Evolutionary conservation across 352 stramenopile genomes (phyloP).

Genomic region (Aphanomyces astaci): DNA sequence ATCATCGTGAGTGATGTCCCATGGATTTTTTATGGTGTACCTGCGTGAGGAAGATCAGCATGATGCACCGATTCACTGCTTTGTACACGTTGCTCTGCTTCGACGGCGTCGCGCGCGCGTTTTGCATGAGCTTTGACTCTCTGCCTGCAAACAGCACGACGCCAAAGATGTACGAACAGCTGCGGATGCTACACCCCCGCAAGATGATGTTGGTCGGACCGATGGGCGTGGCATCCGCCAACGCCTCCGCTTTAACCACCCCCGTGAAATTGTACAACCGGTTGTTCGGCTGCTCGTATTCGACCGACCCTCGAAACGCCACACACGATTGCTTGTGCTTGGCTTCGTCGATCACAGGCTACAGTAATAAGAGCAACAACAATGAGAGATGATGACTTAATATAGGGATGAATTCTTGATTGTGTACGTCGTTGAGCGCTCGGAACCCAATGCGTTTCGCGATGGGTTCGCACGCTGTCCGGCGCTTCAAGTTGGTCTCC

Average conservation of each 20-base stretch:
- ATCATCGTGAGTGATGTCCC: too few species aligned
- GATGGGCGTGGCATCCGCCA: not conserved
- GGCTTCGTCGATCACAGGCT: conserved; percentile 11
- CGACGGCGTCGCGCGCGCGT: conserved; percentile 48
- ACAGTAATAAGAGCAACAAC: too few species aligned
- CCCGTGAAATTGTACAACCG: conserved; percentile 57
- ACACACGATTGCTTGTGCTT: not conserved
- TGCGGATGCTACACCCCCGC: conserved; percentile 88
- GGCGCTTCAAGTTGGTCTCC: conserved; percentile 91
- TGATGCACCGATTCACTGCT: conserved; percentile 60
- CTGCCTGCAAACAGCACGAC: conserved; percentile 86
- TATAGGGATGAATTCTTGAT: too few species aligned
- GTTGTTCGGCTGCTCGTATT: conserved; percentile 72
- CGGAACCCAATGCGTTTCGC: conserved; percentile 50
- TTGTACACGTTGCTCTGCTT: conserved; percentile 69
- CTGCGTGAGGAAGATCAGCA: conserved; percentile 61
- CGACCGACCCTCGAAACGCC: not conserved
- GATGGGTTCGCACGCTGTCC: conserved; percentile 45
- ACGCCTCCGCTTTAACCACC: conserved; percentile 31
- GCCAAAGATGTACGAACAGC: conserved; percentile 80
- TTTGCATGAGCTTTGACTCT: conserved; percentile 86
- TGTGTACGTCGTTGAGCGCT: conserved; percentile 38
- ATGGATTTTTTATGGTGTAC: not conserved
- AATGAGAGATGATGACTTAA: too few species aligned
- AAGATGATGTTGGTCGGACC: conserved; percentile 78